These are phyloP conservation scores for Pseudopithomyces chartarum DNA, from an alignment of 2,329 filamentous ascomycete species.

Conservation along the genomic window DNA sequence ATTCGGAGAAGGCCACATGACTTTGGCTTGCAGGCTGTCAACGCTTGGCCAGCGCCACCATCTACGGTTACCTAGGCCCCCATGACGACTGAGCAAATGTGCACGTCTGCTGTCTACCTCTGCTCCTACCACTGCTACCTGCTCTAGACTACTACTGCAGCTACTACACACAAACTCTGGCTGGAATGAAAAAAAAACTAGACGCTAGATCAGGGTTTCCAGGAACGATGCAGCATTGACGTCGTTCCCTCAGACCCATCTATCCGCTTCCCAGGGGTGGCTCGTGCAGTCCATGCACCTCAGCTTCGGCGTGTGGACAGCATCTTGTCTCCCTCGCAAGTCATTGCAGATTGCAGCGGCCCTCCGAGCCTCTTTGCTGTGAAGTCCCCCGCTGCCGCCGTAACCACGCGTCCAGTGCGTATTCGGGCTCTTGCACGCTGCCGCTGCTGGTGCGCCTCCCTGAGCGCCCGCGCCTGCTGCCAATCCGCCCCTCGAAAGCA, in stretches of 20 bases:
- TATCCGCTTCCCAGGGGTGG: constrained; percentile 13
- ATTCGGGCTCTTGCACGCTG: not conserved
- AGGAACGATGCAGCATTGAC: constrained; percentile 16
- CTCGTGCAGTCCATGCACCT: constrained; percentile 17
- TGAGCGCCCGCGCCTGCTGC: constrained; percentile 14
- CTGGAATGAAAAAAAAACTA: not conserved
- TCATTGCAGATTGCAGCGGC: constrained; percentile 15
- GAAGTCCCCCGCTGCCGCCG: constrained; percentile 3
- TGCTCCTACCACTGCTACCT: too few species aligned
- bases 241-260: constrained; percentile 4
- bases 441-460: constrained; percentile 3
- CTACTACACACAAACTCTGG: not conserved
- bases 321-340: constrained; percentile 16
- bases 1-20: too few species aligned
- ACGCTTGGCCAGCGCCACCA: too few species aligned
- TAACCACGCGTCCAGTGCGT: not conserved
- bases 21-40: too few species aligned
- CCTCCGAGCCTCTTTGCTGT: constrained; percentile 8
- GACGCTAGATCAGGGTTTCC: not conserved
- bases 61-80: too few species aligned
- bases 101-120: too few species aligned
- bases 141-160: too few species aligned
- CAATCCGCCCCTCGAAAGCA: constrained; percentile 26
- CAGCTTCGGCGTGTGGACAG: constrained; percentile 12
- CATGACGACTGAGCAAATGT: too few species aligned